Base-by-base conservation (phyloP, 2,329 filamentous ascomycete genomes). In the Aspergillus phoenicis region DNA sequence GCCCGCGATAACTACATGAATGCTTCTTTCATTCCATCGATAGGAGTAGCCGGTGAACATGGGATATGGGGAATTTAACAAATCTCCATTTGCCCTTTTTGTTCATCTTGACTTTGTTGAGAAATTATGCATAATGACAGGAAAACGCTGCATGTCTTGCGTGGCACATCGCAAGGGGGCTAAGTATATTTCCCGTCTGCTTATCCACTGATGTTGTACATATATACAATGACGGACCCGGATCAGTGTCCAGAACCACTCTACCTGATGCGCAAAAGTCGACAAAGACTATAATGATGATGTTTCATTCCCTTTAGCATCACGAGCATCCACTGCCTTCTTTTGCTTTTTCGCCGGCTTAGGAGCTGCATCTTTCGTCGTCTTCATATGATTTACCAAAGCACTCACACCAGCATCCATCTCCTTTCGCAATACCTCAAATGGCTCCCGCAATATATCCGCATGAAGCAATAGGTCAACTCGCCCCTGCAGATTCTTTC, bases 401-500 rank as follows among this genome's bases (percentile, higher is more conserved):
- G 28, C 43, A 60, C 65, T 58, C 45, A 68, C 36, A 10, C 63
- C 41, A 36, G 24, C 39, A 41, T 61, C 52, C 62, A 67, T 63
- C 15, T 70, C 65, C 55, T 59, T 54, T 43, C 65, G 62, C 20
- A 71, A 38, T 1, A 45, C 52, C 7, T 65, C n/a, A 26, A 61
- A 66, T 36, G 60, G 57, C 51, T 58, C 60, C 41, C 58, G 48
- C 20, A 68, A 41, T 33, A 60, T 61, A 28, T 43, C 33, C 26
- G 59, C 49, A 4, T 58, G 30, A 8, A 72, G 51, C 13, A 67
- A 55, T 15, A 82, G 62, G 28, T 78, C 73, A 33, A 76, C 58
- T 3, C 75, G 75, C 4, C 80, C 80, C 47, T 62, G 67, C 33
- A 83, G 57, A 52, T 72, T 64, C 15, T 51, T 30, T 20, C 26